Percentiles rank a stretch among this genome's conserved stretches.
Evolutionary conservation across 169 alveolate species (phyloP).

Genomic region (Cryptosporidium tyzzeri): DNA sequence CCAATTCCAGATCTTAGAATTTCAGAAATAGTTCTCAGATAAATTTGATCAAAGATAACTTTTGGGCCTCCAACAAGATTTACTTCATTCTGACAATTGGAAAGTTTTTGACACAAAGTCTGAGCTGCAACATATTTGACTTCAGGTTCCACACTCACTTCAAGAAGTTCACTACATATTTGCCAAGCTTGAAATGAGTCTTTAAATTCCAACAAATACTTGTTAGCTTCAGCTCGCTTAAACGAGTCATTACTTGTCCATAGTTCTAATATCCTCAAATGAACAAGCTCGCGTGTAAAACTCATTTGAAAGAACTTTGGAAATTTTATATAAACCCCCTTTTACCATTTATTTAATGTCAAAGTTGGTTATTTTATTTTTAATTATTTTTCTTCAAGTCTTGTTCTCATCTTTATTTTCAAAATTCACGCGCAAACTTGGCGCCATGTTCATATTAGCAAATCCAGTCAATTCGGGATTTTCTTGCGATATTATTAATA

Average conservation of each 20-base stretch:
- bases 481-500: not conserved
- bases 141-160: constrained; percentile 38
- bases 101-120: constrained; percentile 59
- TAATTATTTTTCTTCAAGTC: not conserved
- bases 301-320: constrained; percentile 11
- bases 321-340: not conserved
- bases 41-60: constrained; percentile 22
- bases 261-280: constrained; percentile 23
- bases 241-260: constrained; percentile 64
- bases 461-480: constrained; percentile 30
- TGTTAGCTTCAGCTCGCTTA: constrained; percentile 62
- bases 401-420: constrained; percentile 5
- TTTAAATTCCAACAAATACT: constrained; percentile 55
- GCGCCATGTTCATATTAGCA: not conserved
- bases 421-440: not conserved
- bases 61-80: constrained; percentile 44
- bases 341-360: constrained; percentile 10
- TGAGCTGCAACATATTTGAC: constrained; percentile 74
- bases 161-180: constrained; percentile 46
- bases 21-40: constrained; percentile 22
- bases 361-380: not conserved
- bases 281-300: constrained; percentile 54
- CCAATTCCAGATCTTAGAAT: not conserved
- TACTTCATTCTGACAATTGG: constrained; percentile 16
- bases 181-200: constrained; percentile 69